Evolutionary conservation across 2,329 filamentous ascomycete genomes (phyloP), one percentile per base, ranked within the genome.

Genomic region (Venturia oleaginea): DNA sequence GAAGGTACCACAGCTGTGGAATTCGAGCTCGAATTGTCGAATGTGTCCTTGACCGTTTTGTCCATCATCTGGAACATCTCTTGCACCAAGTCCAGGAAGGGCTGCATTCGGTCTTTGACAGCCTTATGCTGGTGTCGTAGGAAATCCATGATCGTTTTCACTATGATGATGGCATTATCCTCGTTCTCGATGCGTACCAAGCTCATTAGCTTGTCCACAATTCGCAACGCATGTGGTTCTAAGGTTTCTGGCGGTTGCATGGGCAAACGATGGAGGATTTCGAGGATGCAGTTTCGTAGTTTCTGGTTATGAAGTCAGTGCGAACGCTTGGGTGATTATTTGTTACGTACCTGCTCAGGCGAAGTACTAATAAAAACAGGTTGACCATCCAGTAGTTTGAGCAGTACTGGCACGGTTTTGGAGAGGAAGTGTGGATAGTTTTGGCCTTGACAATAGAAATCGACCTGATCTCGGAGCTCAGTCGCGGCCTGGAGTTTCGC

Each of bases 131-230:
- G 93, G 73, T 96, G 91, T 60, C 94, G 87, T 83, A 96, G 91
- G 68, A 97, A 88, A 73, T 99, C 94, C 80, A 96, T 97, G 62
- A 96, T 91, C 17, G 93, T 96, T 81, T 99, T 99, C 78, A 99
- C 91, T 74, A 93, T 97, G 67, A 99, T 80, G n/a, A 95, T 91
- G 2, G 93, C 94, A 81, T 99, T 99, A 68, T 99, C 94, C 77
- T 99, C 94, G 71, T 99, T 99, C 76, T 99, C 94, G 51, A 86
- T 88, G 69, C 88, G 87, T 66, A 97, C 92, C 65, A 99, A 80
- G 64, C 85, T 84, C 86, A 97, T 93, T 67, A 97, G 83, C 68
- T 96, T 83, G 72, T 97, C 92, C 66, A 97, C 91, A 66, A 96
- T 87, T 73, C 95, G 91, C 68, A 87, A 84, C 46, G 93, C 92